A percentile compares a stretch with the other conserved stretches of the same genome.
Evolutionary conservation across 1,139 yeast genomes (phyloP).

Genomic region (Maudiozyma humilis): DNA sequence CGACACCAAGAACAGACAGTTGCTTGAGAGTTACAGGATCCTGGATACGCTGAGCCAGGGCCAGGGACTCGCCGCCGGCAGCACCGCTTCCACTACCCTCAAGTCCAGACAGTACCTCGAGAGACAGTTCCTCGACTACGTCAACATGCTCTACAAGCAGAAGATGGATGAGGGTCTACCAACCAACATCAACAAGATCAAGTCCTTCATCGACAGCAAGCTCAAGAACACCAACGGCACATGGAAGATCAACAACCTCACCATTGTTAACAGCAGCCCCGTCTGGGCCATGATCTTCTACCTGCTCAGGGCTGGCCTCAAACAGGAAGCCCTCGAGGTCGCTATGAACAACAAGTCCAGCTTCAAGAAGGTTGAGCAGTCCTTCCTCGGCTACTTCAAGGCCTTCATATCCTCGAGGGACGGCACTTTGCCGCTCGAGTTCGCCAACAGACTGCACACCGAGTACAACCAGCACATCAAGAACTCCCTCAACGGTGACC

Average conservation of each 20-base stretch:
- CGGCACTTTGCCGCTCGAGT: constrained; percentile 51
- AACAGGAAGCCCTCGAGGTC: constrained; percentile 65
- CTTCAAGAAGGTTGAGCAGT: constrained; percentile 75
- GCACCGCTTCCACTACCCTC: constrained; percentile 44
- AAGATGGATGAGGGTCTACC: constrained; percentile 60
- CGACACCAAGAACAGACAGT: constrained; percentile 54
- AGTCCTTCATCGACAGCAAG: constrained; percentile 51
- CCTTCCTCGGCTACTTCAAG: constrained; percentile 72
- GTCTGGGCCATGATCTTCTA: constrained; percentile 89
- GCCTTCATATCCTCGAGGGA: constrained; percentile 57
- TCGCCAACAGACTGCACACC: constrained; percentile 60
- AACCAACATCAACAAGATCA: constrained; percentile 60
- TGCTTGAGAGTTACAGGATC: constrained; percentile 58
- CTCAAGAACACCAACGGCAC: constrained; percentile 38
- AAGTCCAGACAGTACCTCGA: constrained; percentile 62
- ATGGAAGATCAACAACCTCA: constrained; percentile 45
- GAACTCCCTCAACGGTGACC: constrained; percentile 66
- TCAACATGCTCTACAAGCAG: constrained; percentile 64
- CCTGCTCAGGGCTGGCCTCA: constrained; percentile 74
- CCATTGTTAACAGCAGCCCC: constrained; percentile 72
- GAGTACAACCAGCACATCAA: constrained; percentile 85
- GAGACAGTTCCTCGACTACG: constrained; percentile 63
- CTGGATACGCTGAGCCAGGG: constrained; percentile 29
- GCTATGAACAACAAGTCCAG: constrained; percentile 44
- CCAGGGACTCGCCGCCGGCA: constrained; percentile 9